Conservation (phyloP, 2,329 filamentous ascomycete genomes). For the Colletotrichum lupini region DNA sequence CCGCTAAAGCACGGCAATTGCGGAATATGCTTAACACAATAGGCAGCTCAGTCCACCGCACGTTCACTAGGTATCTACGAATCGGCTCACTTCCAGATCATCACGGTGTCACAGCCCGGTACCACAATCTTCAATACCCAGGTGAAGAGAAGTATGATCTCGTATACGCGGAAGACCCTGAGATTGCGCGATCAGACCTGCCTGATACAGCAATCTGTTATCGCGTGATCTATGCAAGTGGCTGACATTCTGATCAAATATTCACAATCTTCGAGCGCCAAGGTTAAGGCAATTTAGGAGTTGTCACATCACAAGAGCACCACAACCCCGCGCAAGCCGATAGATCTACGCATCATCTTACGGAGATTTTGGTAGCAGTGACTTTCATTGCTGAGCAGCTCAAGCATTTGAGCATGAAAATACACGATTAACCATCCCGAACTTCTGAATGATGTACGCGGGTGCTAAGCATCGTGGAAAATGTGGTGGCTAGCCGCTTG, state of each 20-base stretch:
- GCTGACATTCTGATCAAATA: not conserved
- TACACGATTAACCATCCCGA: too few relatives aligned
- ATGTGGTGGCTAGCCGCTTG: too few relatives aligned
- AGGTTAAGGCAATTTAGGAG: not conserved
- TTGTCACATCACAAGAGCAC: too few relatives aligned
- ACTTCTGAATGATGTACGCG: too few relatives aligned
- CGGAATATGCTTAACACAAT: not conserved
- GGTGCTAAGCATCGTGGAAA: too few relatives aligned
- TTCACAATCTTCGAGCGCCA: not conserved
- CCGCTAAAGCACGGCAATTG: not conserved
- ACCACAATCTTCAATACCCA: not conserved
- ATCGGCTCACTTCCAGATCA: not conserved
- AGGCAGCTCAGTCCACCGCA: not conserved
- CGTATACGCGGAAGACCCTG: not conserved
- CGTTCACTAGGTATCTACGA: not conserved
- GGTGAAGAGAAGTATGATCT: not conserved
- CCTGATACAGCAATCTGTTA: not conserved
- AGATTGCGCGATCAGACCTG: not conserved
- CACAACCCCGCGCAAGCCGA: not conserved
- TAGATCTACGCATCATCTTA: not conserved
- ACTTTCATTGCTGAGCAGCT: too few relatives aligned
- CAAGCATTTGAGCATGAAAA: too few relatives aligned
- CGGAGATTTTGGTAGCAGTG: too few relatives aligned
- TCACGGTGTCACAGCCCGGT: not conserved
- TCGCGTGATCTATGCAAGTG: not conserved